Conservation (phyloP, 306 rosid species). For the Pachyrhizus erosus region DNA sequence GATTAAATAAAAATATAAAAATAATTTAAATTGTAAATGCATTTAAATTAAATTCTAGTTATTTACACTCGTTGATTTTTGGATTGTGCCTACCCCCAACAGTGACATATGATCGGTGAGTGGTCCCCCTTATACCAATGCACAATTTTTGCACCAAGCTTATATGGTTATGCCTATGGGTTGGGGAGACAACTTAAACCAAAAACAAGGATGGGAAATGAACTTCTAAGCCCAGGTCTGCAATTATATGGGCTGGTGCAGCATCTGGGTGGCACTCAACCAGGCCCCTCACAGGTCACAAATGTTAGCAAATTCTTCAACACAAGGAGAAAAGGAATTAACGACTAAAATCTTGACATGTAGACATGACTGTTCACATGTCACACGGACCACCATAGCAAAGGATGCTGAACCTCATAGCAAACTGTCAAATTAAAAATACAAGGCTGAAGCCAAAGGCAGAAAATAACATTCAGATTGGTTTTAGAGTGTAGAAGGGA, state of each 20-base stretch:
- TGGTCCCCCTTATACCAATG: constrained; percentile 39
- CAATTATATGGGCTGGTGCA: neutral
- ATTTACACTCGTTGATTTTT: neutral
- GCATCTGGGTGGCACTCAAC: neutral
- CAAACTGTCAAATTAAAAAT: constrained; percentile 20
- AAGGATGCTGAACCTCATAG: constrained; percentile 31
- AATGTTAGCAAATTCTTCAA: neutral
- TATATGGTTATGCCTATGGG: neutral
- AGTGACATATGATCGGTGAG: neutral
- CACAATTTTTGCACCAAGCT: neutral
- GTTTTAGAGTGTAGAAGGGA: constrained; percentile 9
- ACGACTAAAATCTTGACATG: constrained; percentile 6
- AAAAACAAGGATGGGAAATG: neutral
- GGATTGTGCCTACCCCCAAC: neutral
- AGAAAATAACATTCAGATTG: neutral
- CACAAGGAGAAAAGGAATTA: neutral
- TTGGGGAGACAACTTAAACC: neutral
- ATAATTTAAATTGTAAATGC: too few relatives aligned
- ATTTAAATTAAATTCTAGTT: neutral
- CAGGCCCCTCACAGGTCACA: neutral
- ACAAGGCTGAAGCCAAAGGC: constrained; percentile 14
- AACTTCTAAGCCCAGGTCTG: constrained; percentile 11
- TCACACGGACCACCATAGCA: neutral
- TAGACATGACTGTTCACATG: neutral
- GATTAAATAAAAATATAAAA: neutral